These are phyloP conservation scores for Striga hermonthica DNA, from an alignment of 305 asterid species.

Conservation along the genomic window DNA sequence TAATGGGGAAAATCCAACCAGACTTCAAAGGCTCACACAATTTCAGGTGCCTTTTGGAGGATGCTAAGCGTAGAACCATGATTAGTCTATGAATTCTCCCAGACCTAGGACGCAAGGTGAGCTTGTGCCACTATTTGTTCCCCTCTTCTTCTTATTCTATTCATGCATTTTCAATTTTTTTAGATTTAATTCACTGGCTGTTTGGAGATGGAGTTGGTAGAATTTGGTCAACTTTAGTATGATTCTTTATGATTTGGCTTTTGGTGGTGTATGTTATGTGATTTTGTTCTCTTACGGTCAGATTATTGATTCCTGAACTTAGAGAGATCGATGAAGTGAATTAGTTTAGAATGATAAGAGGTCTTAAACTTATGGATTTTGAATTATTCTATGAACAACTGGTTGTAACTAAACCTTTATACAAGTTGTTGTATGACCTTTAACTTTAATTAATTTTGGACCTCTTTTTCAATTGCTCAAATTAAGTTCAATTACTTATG, in stretches of 20 bases:
- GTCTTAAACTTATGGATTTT: not conserved
- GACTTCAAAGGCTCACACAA: no score
- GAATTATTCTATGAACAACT: not conserved
- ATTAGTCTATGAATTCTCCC: no score
- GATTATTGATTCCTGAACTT: not conserved
- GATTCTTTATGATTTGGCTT: not conserved
- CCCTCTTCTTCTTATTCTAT: no score
- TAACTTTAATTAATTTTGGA: not conserved
- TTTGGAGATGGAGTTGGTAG: not conserved
- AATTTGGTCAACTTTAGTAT: no score
- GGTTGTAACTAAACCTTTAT: no score
- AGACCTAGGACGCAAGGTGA: constrained; percentile 60
- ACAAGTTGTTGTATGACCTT: no score
- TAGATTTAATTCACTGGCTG: not conserved
- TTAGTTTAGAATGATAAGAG: not conserved
- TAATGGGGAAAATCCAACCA: no score
- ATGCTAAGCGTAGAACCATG: no score
- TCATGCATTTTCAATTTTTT: not conserved
- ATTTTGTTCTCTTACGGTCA: no score
- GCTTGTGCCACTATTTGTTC: not conserved
- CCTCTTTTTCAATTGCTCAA: not conserved
- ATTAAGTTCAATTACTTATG: constrained; percentile 2
- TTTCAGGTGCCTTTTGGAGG: no score
- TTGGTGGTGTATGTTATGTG: no score
- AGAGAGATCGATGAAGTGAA: not conserved